phyloP scores from a whole-genome alignment of 768 basidiomycete genomes.

The Suillus clintonianus region DNA sequence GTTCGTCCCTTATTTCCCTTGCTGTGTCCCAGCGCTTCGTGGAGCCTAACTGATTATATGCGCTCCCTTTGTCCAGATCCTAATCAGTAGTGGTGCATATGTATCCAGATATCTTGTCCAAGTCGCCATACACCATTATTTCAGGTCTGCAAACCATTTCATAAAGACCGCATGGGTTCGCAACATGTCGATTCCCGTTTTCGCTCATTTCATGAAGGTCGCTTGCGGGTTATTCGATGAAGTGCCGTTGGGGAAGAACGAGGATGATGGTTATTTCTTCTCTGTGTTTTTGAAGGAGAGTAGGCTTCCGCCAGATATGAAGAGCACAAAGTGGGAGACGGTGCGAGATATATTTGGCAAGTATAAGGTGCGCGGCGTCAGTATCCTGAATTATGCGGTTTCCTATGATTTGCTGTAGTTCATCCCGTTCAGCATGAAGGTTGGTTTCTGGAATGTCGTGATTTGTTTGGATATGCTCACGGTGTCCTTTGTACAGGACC shows the following conservation, averaged over 20 bases:
- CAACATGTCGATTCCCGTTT: slow-evolving; percentile 58
- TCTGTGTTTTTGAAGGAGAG: slow-evolving; percentile 68
- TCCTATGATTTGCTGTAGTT: slow-evolving; percentile 49
- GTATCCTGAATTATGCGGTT: slow-evolving; percentile 2
- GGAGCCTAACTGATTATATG: slow-evolving; percentile 26
- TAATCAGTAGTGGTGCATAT: slow-evolving; percentile 74
- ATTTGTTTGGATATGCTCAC: slow-evolving; percentile 8
- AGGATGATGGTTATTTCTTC: slow-evolving; percentile 75
- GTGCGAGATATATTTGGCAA: slow-evolving; percentile 68
- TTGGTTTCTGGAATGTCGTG: slow-evolving; percentile 27
- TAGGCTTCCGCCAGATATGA: slow-evolving; percentile 58
- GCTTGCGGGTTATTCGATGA: slow-evolving; percentile 62
- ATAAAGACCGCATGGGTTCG: slow-evolving; percentile 78
- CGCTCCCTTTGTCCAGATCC: slow-evolving; percentile 48
- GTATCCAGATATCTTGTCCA: slow-evolving; percentile 79
- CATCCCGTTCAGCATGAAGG: slow-evolving; percentile 75
- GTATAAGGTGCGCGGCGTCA: slow-evolving; percentile 52
- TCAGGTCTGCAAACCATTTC: slow-evolving; percentile 70
- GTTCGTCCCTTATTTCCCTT: slow-evolving; percentile 43
- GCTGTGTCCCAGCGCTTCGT: slow-evolving; percentile 15
- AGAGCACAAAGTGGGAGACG: slow-evolving; percentile 62
- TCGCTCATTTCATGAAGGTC: slow-evolving; percentile 62
- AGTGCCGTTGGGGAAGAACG: slow-evolving; percentile 69
- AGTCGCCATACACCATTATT: slow-evolving; percentile 78
- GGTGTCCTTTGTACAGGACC: slow-evolving; percentile 50